Conservation (phyloP, 176 grass and related monocot species). For the Triticum monococcum region DNA sequence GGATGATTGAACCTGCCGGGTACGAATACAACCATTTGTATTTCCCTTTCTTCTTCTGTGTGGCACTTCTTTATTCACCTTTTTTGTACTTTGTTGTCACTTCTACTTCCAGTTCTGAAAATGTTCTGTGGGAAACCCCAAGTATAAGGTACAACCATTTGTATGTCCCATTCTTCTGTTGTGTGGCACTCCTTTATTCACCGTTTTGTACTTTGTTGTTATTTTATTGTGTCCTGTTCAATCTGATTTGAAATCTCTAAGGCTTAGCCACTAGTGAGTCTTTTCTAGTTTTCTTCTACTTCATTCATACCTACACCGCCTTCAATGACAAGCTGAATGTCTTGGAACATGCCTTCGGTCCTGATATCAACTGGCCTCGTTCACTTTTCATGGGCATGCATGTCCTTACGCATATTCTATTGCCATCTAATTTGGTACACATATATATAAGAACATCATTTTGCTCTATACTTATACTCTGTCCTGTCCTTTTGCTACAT, state of each 20-base stretch:
- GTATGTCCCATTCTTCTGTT: neutral
- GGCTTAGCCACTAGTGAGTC: neutral
- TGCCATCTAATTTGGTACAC: neutral
- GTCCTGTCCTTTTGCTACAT: neutral
- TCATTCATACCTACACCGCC: neutral
- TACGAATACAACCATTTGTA: slow-evolving; percentile 32
- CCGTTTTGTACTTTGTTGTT: neutral
- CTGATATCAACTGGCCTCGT: neutral
- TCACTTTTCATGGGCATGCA: neutral
- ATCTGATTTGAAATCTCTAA: neutral
- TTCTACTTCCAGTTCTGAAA: slow-evolving; percentile 42
- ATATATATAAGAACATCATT: neutral
- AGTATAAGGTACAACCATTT: neutral
- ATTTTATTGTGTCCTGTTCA: neutral
- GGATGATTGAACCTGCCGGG: slow-evolving; percentile 42
- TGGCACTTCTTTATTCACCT: neutral
- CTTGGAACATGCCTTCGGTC: neutral
- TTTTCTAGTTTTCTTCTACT: neutral
- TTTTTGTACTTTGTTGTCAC: neutral
- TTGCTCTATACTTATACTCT: neutral
- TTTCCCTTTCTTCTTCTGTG: neutral
- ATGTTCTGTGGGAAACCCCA: neutral
- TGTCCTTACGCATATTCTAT: neutral
- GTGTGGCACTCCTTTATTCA: neutral
- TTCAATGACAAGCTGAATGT: neutral